Evolutionary conservation across 2,329 filamentous ascomycete species (phyloP).

Genomic region (Microdochium bolleyi): DNA sequence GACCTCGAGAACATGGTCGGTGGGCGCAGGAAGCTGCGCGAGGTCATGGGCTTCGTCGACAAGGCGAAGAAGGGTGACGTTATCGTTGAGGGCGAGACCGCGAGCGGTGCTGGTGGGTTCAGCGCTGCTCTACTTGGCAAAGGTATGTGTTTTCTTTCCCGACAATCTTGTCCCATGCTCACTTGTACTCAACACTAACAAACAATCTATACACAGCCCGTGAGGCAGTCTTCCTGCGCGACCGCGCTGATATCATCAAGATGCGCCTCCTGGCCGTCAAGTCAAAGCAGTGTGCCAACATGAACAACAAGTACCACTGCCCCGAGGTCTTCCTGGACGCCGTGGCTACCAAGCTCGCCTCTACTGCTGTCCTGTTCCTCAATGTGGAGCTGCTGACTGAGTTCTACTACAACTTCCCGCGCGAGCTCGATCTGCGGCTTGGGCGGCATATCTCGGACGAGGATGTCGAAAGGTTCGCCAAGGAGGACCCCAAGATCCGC

Average conservation of each 20-base stretch:
- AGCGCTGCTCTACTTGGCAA: constrained; percentile 76
- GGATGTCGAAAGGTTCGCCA: constrained; percentile 83
- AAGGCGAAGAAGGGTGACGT: constrained; percentile 81
- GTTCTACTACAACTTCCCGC: constrained; percentile 96
- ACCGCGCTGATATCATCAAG: constrained; percentile 82
- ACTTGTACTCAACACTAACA: constrained; percentile 14
- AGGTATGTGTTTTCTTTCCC: constrained; percentile 44
- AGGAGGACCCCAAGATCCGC: constrained; percentile 85
- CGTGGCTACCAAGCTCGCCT: constrained; percentile 87
- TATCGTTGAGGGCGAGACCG: constrained; percentile 72
- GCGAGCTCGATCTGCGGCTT: constrained; percentile 81
- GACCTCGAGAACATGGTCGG: constrained; percentile 70
- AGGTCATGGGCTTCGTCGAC: constrained; percentile 88
- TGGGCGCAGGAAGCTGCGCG: constrained; percentile 74
- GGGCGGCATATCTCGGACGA: constrained; percentile 70
- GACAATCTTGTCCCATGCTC: background rate
- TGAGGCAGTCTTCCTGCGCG: constrained; percentile 88
- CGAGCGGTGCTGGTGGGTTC: constrained; percentile 86
- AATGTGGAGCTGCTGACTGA: constrained; percentile 95
- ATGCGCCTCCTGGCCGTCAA: constrained; percentile 84
- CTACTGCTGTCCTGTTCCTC: constrained; percentile 91
- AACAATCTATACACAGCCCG: constrained; percentile 49
- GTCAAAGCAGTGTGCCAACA: constrained; percentile 76
- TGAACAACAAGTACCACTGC: constrained; percentile 92
- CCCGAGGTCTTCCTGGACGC: constrained; percentile 97